Conservation (phyloP, 2,329 filamentous ascomycete genomes). For the Pseudogymnoascus destructans region DNA sequence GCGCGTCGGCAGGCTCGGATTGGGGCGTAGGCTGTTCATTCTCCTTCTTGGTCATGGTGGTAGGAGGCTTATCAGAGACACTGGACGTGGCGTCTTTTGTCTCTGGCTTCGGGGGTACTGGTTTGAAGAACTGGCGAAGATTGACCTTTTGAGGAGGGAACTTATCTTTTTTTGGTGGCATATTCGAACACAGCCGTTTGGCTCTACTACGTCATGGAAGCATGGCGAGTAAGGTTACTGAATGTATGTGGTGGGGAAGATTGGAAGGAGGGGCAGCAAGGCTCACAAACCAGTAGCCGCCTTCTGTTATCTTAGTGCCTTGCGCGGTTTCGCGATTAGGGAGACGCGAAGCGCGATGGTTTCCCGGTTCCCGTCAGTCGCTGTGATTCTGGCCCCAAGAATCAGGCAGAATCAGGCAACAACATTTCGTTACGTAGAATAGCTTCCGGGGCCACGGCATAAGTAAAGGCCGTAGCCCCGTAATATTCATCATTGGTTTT, state of each 20-base stretch:
- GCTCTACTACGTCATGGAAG: constrained; percentile 2
- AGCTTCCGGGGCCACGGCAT: too few species aligned
- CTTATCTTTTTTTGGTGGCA: background rate
- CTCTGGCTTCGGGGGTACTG: constrained; percentile 50
- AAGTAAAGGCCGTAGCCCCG: too few species aligned
- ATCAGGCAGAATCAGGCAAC: too few species aligned
- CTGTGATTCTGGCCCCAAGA: too few species aligned
- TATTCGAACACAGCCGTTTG: constrained; percentile 1
- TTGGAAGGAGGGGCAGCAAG: constrained; percentile 3
- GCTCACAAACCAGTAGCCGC: background rate
- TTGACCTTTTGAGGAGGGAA: background rate
- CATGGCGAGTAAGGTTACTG: background rate
- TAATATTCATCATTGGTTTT: constrained; percentile 16
- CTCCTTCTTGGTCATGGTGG: background rate
- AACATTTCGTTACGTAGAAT: too few species aligned
- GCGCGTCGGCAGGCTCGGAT: background rate
- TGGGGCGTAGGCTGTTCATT: background rate
- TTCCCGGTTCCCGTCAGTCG: constrained; percentile 12
- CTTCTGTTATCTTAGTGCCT: constrained; percentile 3
- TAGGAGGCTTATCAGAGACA: background rate
- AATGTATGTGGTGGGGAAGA: constrained; percentile 1
- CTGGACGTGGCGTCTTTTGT: background rate
- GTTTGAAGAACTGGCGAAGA: constrained; percentile 39
- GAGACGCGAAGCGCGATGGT: background rate
- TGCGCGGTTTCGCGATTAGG: constrained; percentile 2